These are phyloP conservation scores for Naematelia encephala DNA, from an alignment of 768 basidiomycete species.

Conservation along the genomic window DNA sequence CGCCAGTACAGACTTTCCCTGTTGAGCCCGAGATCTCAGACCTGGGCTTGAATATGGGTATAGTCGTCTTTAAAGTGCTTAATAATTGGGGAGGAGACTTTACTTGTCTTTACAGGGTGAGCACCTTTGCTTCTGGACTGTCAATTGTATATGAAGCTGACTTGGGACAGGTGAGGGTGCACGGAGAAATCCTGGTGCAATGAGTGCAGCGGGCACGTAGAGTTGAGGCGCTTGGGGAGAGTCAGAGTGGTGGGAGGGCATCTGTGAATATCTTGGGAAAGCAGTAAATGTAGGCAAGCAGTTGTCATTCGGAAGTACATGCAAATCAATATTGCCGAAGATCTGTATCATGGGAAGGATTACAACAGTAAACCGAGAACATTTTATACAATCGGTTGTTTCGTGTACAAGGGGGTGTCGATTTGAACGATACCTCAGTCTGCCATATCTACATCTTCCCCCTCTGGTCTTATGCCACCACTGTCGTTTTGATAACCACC, in stretches of 20 bases:
- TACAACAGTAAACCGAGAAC: too few relatives aligned
- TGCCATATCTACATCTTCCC: not conserved
- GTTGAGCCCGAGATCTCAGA: conserved; percentile 64
- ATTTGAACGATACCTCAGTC: not conserved
- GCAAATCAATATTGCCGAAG: too few relatives aligned
- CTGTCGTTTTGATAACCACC: not conserved
- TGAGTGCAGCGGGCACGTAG: not conserved
- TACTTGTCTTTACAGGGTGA: conserved; percentile 69
- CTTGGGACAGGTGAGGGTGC: conserved; percentile 5
- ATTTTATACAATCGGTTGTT: too few relatives aligned
- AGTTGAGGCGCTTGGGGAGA: too few relatives aligned
- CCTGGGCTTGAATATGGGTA: conserved; percentile 75
- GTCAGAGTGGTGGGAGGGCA: not conserved
- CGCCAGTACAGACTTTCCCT: conserved; percentile 76
- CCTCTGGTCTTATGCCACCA: not conserved
- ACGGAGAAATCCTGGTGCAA: conserved; percentile 1
- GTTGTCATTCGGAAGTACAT: not conserved
- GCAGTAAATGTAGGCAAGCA: not conserved
- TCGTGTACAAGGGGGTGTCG: too few relatives aligned
- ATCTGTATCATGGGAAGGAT: too few relatives aligned
- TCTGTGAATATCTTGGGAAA: not conserved
- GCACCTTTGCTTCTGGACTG: conserved; percentile 7
- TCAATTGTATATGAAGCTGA: conserved; percentile 3
- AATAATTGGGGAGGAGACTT: conserved; percentile 85
- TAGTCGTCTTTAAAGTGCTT: conserved; percentile 73